These are phyloP conservation scores for Fusarium pseudoanthophilum DNA, from an alignment of 2,329 filamentous ascomycete genomes.

Conservation along the genomic window DNA sequence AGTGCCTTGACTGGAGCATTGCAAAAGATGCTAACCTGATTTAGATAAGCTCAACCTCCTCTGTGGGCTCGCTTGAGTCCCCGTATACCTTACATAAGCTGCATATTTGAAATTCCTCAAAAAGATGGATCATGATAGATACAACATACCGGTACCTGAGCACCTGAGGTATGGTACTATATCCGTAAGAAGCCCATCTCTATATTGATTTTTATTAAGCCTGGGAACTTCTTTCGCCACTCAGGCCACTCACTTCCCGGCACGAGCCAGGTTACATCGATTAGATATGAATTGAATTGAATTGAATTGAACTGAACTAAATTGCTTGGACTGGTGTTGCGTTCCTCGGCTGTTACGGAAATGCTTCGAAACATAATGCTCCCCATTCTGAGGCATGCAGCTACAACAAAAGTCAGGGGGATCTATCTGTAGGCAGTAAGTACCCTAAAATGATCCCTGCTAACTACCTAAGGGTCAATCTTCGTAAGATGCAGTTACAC, in stretches of 20 bases:
- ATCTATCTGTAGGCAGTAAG: background rate
- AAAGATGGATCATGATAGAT: background rate
- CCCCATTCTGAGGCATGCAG: background rate
- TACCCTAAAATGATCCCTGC: background rate
- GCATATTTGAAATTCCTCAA: no score
- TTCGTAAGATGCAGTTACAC: background rate
- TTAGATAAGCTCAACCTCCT: background rate
- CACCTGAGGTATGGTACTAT: no score
- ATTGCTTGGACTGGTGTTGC: background rate
- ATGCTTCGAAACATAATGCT: background rate
- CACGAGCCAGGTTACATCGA: background rate
- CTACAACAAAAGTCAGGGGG: background rate
- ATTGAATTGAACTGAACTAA: no score
- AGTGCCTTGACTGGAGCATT: constrained; percentile 1
- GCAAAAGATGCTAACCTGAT: background rate
- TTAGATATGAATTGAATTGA: background rate
- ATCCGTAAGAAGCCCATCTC: background rate
- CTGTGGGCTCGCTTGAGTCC: background rate
- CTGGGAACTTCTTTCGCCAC: background rate
- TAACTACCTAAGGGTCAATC: background rate
- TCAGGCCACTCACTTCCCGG: background rate
- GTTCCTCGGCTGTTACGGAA: background rate
- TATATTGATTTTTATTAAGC: background rate
- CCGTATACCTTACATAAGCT: background rate
- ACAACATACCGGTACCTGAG: no score